Percentiles rank a stretch among this genome's conserved stretches.
These are phyloP conservation scores for Allium cepa DNA, from an alignment of 106 monocot genomes.

Conservation along the genomic window DNA sequence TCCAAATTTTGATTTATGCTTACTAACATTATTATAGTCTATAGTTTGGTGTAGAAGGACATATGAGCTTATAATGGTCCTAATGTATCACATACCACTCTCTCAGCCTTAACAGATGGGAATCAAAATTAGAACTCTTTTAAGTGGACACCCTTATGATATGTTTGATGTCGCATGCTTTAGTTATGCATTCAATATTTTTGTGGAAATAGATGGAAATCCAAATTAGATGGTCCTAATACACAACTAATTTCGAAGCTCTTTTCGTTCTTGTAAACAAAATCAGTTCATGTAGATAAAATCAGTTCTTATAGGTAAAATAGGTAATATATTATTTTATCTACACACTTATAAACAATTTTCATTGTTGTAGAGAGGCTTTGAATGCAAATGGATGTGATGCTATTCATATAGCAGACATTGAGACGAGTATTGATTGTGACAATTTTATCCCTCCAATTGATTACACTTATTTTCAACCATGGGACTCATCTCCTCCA, in stretches of 20 bases:
- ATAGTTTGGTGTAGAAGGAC: slow-evolving; percentile 39
- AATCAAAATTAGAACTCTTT: slow-evolving; percentile 33
- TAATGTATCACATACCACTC: slow-evolving; percentile 42
- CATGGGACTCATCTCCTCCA: slow-evolving; percentile 86
- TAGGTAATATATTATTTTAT: no score
- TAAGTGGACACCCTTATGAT: slow-evolving; percentile 31
- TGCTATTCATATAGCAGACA: slow-evolving; percentile 85
- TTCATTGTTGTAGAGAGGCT: slow-evolving; percentile 38
- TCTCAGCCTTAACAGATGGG: slow-evolving; percentile 31
- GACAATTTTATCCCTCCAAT: slow-evolving; percentile 83
- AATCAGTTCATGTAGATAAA: no score
- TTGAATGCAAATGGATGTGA: slow-evolving; percentile 81
- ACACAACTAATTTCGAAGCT: no score
- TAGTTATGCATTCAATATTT: no score
- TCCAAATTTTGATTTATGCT: no score
- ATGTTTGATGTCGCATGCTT: slow-evolving; percentile 29
- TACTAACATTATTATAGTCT: no score
- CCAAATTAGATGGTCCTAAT: no score
- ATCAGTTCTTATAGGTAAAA: no score
- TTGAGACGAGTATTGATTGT: slow-evolving; percentile 67
- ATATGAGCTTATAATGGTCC: slow-evolving; percentile 41
- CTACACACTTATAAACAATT: no score
- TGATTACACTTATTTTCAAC: slow-evolving; percentile 60
- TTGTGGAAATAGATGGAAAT: no score
- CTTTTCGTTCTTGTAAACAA: no score